These are phyloP conservation scores for Turritis glabra DNA, from an alignment of 345 rosid genomes.

Conservation along the genomic window DNA sequence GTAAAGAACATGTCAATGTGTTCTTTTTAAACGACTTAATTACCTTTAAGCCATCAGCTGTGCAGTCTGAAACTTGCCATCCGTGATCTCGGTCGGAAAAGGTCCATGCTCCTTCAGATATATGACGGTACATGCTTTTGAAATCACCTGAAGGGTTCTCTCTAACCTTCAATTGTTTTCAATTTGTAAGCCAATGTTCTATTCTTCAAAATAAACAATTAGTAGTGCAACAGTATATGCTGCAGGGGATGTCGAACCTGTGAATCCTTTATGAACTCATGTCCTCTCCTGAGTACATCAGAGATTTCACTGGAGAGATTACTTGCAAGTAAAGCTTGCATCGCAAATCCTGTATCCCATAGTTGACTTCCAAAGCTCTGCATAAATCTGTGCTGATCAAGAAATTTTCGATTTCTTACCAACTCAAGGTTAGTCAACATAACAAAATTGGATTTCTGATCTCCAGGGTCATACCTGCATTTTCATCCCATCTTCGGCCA, in stretches of 20 bases:
- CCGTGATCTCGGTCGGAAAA: slow-evolving; percentile 71
- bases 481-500: slow-evolving; percentile 70
- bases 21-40: not conserved
- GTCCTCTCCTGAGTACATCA: slow-evolving; percentile 40
- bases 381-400: slow-evolving; percentile 2
- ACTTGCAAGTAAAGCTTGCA: slow-evolving; percentile 51
- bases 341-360: slow-evolving; percentile 56
- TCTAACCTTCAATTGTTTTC: not conserved
- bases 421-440: not conserved
- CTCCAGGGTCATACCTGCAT: slow-evolving; percentile 42
- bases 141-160: slow-evolving; percentile 46
- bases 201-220: not conserved
- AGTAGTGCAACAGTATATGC: not conserved
- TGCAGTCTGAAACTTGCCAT: slow-evolving; percentile 81
- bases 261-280: slow-evolving; percentile 48
- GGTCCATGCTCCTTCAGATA: slow-evolving; percentile 72
- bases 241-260: slow-evolving; percentile 43
- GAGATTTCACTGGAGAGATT: slow-evolving; percentile 42
- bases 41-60: slow-evolving; percentile 67
- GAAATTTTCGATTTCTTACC: not conserved
- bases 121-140: slow-evolving; percentile 61
- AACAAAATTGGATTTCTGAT: not conserved
- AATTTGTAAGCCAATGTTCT: not conserved
- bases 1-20: slow-evolving; percentile 9
- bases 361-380: slow-evolving; percentile 64